Evolutionary conservation across 2,329 filamentous ascomycete genomes (phyloP).

Genomic region (Ceratocystis eucalypticola): DNA sequence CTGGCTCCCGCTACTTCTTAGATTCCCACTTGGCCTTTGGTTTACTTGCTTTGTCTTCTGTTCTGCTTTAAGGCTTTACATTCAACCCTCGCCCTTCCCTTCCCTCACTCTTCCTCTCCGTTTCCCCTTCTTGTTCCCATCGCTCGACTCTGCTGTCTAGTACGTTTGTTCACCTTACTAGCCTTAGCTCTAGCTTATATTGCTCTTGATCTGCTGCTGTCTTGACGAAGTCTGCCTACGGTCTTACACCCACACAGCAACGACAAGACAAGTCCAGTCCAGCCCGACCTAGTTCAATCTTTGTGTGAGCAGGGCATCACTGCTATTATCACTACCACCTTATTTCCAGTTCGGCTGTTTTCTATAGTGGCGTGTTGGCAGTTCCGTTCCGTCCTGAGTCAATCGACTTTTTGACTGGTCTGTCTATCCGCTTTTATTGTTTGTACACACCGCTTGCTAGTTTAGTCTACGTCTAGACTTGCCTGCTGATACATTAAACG

Average conservation of each 20-base stretch:
- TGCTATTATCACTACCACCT: not conserved
- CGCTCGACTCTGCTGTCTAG: not conserved
- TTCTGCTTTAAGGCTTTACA: not conserved
- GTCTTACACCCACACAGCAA: not conserved
- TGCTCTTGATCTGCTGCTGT: not conserved
- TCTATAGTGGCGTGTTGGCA: not conserved
- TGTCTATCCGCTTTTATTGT: not conserved
- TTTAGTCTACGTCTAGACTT: not conserved
- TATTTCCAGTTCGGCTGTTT: not conserved
- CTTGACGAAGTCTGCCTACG: not conserved
- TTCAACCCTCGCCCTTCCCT: not conserved
- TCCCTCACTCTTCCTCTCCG: not conserved
- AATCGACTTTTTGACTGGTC: not conserved
- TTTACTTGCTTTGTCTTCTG: conserved; percentile 5
- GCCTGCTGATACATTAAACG: not conserved
- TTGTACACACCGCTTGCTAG: not conserved
- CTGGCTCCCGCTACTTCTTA: conserved; percentile 8
- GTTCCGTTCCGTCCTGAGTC: not conserved
- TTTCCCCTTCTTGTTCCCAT: too few relatives aligned
- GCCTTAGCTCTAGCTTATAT: not conserved
- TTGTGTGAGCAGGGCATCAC: not conserved
- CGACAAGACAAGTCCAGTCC: not conserved
- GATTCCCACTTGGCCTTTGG: conserved; percentile 1
- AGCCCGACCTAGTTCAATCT: not conserved
- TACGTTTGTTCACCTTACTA: not conserved